Evolutionary conservation across 306 rosid genomes (phyloP).

Genomic region (Alnus glutinosa): DNA sequence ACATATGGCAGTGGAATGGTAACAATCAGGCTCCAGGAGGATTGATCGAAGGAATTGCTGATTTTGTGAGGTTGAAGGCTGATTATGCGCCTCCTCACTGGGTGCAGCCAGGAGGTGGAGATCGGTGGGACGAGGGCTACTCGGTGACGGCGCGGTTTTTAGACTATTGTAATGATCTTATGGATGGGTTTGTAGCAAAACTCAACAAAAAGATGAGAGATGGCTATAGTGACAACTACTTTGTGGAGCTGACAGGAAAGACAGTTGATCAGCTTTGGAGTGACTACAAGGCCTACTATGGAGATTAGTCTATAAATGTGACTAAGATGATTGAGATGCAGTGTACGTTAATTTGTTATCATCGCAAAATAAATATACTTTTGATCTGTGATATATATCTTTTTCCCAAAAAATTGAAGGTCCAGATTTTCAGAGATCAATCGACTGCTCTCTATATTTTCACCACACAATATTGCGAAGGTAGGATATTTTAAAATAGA

Average conservation of each 20-base stretch:
- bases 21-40: background rate
- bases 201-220: slow-evolving; percentile 43
- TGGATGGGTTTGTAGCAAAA: slow-evolving; percentile 49
- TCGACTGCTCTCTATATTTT: no score
- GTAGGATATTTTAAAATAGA: no score
- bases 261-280: slow-evolving; percentile 44
- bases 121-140: slow-evolving; percentile 41
- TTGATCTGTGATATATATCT: background rate
- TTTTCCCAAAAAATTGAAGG: background rate
- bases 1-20: slow-evolving; percentile 38
- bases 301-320: background rate
- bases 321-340: background rate
- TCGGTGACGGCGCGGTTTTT: slow-evolving; percentile 41
- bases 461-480: no score
- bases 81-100: slow-evolving; percentile 16
- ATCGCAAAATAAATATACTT: no score
- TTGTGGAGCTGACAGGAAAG: slow-evolving; percentile 40
- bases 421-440: no score
- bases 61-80: slow-evolving; percentile 45
- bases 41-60: slow-evolving; percentile 44
- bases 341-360: no score
- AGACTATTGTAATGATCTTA: slow-evolving; percentile 35
- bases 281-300: slow-evolving; percentile 49
- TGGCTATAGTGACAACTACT: slow-evolving; percentile 30
- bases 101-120: slow-evolving; percentile 28